Evolutionary conservation across 306 rosid genomes (phyloP).

Genomic region (Gillenia trifoliata): DNA sequence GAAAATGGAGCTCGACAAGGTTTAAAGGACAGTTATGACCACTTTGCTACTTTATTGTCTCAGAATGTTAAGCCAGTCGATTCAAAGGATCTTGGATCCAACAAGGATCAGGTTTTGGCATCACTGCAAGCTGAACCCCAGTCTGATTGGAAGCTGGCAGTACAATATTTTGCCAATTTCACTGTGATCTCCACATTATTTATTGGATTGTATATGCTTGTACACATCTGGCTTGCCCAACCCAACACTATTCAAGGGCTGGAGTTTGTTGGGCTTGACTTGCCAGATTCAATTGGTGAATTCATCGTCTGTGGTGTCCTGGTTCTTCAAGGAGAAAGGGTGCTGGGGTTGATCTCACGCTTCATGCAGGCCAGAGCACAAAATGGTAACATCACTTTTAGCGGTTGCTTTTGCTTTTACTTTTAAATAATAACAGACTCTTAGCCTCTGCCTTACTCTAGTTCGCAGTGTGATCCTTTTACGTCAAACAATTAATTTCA

Average conservation of each 20-base stretch:
- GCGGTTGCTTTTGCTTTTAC: constrained; percentile 5
- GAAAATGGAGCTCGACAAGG: constrained; percentile 92
- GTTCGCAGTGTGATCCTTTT: not conserved
- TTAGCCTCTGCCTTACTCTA: not conserved
- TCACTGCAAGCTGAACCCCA: constrained; percentile 60
- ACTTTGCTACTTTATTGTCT: constrained; percentile 60
- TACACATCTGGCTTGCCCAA: constrained; percentile 73
- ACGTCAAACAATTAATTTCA: not conserved
- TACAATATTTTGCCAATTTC: constrained; percentile 82
- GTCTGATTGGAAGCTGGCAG: constrained; percentile 68
- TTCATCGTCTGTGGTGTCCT: constrained; percentile 70
- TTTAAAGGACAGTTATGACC: constrained; percentile 78
- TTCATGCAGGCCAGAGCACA: constrained; percentile 86
- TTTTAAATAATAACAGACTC: not conserved
- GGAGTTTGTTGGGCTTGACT: constrained; percentile 93
- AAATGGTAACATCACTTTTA: constrained; percentile 47
- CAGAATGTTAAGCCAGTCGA: constrained; percentile 67
- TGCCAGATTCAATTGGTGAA: constrained; percentile 94
- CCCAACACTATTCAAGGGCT: constrained; percentile 80
- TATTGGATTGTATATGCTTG: constrained; percentile 68
- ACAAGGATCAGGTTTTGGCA: constrained; percentile 81
- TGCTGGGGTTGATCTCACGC: constrained; percentile 77
- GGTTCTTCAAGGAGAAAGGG: constrained; percentile 85
- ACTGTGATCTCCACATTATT: constrained; percentile 56
- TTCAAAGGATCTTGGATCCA: constrained; percentile 71